Evolutionary conservation across 495 filamentous ascomycete genomes (phyloP).

Genomic region (Hamigera avellanea): DNA sequence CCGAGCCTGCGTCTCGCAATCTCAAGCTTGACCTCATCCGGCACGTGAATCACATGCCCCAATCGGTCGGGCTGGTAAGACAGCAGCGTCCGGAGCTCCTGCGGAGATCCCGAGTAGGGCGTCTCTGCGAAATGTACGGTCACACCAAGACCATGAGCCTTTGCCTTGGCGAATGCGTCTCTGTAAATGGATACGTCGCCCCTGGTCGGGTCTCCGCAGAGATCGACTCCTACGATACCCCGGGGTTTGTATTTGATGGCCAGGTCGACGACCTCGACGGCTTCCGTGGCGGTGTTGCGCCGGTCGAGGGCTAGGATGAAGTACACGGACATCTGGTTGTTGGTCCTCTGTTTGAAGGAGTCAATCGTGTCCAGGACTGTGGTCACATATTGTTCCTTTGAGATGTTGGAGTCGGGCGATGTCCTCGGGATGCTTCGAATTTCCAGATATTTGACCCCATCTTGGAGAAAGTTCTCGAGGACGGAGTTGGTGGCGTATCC

Average conservation of each 20-base stretch:
- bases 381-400: slow-evolving; percentile 51
- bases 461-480: slow-evolving; percentile 54
- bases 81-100: slow-evolving; percentile 53
- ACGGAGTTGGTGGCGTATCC: slow-evolving; percentile 54
- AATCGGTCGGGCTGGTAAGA: slow-evolving; percentile 56
- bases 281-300: slow-evolving; percentile 39
- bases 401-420: slow-evolving; percentile 37
- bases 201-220: slow-evolving; percentile 65
- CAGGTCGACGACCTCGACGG: slow-evolving; percentile 49
- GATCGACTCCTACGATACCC: slow-evolving; percentile 66
- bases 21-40: slow-evolving; percentile 39
- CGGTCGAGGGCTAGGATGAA: slow-evolving; percentile 74
- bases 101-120: slow-evolving; percentile 31
- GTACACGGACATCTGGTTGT: slow-evolving; percentile 35
- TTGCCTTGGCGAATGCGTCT: slow-evolving; percentile 44
- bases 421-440: slow-evolving; percentile 69
- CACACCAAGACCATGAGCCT: slow-evolving; percentile 39
- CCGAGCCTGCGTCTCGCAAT: slow-evolving; percentile 44
- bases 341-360: slow-evolving; percentile 21
- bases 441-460: slow-evolving; percentile 72
- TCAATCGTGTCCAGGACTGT: slow-evolving; percentile 50
- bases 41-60: slow-evolving; percentile 71
- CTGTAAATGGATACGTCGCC: slow-evolving; percentile 46
- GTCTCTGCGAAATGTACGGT: slow-evolving; percentile 77
- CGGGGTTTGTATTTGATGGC: slow-evolving; percentile 39